Percentiles rank a stretch among this genome's conserved stretches.
Conservation (phyloP, 163 green algal genomes). For the Scenedesmus sp. region DNA sequence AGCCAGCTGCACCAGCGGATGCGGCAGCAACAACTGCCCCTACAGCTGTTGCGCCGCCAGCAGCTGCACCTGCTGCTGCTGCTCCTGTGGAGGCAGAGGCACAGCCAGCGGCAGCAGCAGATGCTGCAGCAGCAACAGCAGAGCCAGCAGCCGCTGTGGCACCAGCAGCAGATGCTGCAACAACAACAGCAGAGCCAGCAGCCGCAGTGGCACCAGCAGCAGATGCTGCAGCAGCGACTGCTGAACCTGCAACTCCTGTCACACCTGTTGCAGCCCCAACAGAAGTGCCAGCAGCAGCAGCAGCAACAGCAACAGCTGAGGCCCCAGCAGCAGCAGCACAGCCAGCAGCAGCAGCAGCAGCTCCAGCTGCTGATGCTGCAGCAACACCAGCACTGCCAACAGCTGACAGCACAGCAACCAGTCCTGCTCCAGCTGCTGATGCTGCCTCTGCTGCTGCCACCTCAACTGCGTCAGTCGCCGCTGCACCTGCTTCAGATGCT, state of each 20-base stretch:
- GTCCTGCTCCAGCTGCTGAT: not conserved
- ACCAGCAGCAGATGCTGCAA: not conserved
- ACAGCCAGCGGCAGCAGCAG: not conserved
- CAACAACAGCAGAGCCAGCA: not conserved
- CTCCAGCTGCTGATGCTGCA: not conserved
- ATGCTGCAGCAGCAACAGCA: not conserved
- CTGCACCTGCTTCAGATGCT: not conserved
- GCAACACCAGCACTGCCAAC: not conserved
- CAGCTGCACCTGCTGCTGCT: not conserved
- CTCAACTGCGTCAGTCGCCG: not conserved
- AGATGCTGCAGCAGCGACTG: not conserved
- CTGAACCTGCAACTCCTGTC: not conserved
- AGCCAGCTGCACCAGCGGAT: not conserved
- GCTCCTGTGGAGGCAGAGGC: not conserved
- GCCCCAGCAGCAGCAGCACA: not conserved
- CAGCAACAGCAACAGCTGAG: not conserved
- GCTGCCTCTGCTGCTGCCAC: constrained; percentile 2
- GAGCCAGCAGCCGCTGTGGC: not conserved
- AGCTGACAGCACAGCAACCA: not conserved
- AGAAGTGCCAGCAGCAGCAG: not conserved
- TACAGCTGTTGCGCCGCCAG: not conserved
- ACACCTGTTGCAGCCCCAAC: not conserved
- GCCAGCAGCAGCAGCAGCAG: not conserved
- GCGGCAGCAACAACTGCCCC: not conserved
- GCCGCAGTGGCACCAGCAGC: not conserved